phyloP scores from a whole-genome alignment of 1,139 yeast genomes.

The Ogataea hybrid region DNA sequence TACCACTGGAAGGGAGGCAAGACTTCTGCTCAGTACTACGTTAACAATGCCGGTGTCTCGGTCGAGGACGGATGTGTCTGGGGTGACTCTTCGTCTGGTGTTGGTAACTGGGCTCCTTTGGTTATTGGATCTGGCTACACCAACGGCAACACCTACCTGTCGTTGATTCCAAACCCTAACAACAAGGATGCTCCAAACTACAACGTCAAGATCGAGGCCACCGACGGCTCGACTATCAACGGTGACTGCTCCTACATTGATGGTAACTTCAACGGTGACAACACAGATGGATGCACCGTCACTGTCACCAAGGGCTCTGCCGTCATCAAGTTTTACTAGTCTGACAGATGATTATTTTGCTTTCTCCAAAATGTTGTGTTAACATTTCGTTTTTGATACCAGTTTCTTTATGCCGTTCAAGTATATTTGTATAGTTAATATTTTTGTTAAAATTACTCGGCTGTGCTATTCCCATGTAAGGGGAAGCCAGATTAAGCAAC shows the following conservation, averaged over 20 bases:
- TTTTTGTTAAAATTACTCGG: background rate
- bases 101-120: conserved; percentile 99
- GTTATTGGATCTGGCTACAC: conserved; percentile 91
- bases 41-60: conserved; percentile 92
- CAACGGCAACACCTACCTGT: conserved; percentile 76
- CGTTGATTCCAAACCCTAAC: conserved; percentile 95
- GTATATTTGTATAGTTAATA: background rate
- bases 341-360: conserved; percentile 1
- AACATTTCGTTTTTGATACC: conserved; percentile 6
- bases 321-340: conserved; percentile 58
- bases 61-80: conserved; percentile 89
- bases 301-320: conserved; percentile 84
- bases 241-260: conserved; percentile 82
- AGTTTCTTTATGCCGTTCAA: conserved; percentile 2
- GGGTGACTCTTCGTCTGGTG: conserved; percentile 77
- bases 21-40: conserved; percentile 96
- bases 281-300: conserved; percentile 86
- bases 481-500: conserved; percentile 4
- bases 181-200: conserved; percentile 73
- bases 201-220: conserved; percentile 81
- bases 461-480: conserved; percentile 2
- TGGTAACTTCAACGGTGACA: conserved; percentile 71
- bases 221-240: conserved; percentile 57
- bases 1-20: conserved; percentile 78
- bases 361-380: conserved; percentile 2